Conservation (phyloP, 2,329 filamentous ascomycete species). For the Orbilia oligospora region DNA sequence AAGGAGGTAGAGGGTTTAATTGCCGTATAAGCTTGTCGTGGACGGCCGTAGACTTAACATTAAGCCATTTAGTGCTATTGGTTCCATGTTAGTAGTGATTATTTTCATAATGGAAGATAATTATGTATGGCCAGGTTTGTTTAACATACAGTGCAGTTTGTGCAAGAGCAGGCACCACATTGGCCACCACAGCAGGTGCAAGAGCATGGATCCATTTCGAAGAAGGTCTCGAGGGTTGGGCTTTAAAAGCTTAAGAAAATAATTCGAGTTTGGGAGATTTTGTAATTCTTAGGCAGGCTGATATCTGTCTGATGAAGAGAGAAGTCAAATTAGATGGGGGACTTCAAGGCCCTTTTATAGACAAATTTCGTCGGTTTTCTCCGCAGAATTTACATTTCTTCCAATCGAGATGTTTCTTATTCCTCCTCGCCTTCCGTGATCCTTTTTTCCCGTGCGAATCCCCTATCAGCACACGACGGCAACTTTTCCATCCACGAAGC, state of each 20-base stretch:
- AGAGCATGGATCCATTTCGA: slow-evolving; percentile 41
- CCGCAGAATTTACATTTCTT: not conserved
- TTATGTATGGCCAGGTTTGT: too few species aligned
- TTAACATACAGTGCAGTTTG: slow-evolving; percentile 23
- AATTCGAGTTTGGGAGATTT: slow-evolving; percentile 2
- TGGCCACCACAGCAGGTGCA: slow-evolving; percentile 29
- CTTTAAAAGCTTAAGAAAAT: slow-evolving; percentile 11
- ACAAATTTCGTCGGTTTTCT: slow-evolving; percentile 10
- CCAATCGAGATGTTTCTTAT: slow-evolving; percentile 5
- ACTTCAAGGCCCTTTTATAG: slow-evolving; percentile 39
- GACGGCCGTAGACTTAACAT: not conserved
- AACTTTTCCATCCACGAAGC: slow-evolving; percentile 4
- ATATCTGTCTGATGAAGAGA: slow-evolving; percentile 18
- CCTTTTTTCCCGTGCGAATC: slow-evolving; percentile 7
- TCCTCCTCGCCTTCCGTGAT: not conserved
- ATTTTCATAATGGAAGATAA: too few species aligned
- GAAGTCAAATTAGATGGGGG: not conserved
- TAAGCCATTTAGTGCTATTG: slow-evolving; percentile 26
- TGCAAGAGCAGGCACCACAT: slow-evolving; percentile 32
- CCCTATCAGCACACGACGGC: slow-evolving; percentile 11
- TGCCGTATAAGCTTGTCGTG: not conserved
- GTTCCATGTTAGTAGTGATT: not conserved
- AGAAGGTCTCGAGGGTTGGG: slow-evolving; percentile 15
- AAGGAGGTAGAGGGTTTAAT: not conserved
- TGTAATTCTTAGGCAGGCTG: slow-evolving; percentile 5